Conservation (phyloP, 148 eudicot species). For the Agrostemma githago region DNA sequence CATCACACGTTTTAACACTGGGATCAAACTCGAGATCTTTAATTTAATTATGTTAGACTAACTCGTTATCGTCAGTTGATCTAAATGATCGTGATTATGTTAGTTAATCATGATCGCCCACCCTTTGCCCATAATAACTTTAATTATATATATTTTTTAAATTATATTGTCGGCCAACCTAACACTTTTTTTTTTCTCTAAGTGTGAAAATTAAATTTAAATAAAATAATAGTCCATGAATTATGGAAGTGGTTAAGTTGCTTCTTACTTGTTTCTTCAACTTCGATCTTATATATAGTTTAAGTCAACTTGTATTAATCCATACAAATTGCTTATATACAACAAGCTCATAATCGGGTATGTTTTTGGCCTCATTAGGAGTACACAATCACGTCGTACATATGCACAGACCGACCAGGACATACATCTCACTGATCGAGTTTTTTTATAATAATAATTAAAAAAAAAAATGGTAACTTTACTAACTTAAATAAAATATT, state of each 20-base stretch:
- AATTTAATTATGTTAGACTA: no score
- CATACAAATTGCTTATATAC: neutral
- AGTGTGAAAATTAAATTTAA: neutral
- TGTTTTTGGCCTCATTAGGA: constrained; percentile 3
- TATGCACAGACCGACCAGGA: no score
- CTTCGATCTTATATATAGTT: neutral
- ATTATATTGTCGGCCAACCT: constrained; percentile 24
- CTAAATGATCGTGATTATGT: no score
- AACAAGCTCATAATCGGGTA: neutral
- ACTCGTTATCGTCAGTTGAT: no score
- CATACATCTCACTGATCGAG: no score
- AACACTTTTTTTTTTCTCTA: neutral
- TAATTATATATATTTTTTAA: neutral
- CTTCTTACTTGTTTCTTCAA: constrained; percentile 18
- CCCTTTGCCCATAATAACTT: neutral
- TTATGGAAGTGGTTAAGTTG: constrained; percentile 33
- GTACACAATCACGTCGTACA: neutral
- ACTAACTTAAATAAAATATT: no score
- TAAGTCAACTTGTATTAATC: constrained; percentile 18
- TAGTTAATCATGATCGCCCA: constrained; percentile 3
- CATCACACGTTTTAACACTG: no score
- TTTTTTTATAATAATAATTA: no score
- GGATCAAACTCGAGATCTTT: no score
- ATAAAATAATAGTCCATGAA: constrained; percentile 13
- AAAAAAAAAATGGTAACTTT: no score